phyloP scores from a whole-genome alignment of 164 flowering plant species.

The Litsea cubeba region DNA sequence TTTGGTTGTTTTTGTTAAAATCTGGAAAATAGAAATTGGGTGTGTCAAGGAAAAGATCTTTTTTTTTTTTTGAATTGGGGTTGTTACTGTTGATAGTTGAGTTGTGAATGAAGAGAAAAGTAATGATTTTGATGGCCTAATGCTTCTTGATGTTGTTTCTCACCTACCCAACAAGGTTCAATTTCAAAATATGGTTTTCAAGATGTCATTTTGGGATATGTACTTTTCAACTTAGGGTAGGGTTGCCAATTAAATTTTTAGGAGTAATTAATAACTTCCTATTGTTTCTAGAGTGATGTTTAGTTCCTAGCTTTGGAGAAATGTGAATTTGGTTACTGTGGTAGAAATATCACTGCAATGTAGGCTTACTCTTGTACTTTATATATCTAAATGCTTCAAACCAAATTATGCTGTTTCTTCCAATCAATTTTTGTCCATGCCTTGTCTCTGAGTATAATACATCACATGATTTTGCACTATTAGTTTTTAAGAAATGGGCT shows the following conservation, averaged over 20 bases:
- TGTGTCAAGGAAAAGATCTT: background rate
- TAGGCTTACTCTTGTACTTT: background rate
- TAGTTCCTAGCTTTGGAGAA: background rate
- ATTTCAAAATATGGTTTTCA: background rate
- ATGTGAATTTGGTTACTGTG: background rate
- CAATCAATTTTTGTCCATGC: background rate
- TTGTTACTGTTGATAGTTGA: background rate
- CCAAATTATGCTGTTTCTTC: background rate
- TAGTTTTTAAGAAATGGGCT: background rate
- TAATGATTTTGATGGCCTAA: background rate
- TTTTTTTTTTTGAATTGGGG: background rate
- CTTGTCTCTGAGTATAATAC: background rate
- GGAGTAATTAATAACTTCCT: background rate
- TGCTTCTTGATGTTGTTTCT: slow-evolving; percentile 1
- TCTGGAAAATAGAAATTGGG: background rate
- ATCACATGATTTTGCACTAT: background rate
- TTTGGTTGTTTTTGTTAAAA: background rate
- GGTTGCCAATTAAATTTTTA: background rate
- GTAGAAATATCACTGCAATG: background rate
- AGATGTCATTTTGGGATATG: background rate
- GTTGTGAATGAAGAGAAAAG: background rate
- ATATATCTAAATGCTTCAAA: no score
- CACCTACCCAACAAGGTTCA: background rate
- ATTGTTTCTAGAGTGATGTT: background rate
- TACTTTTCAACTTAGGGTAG: no score